A percentile compares a stretch with the other conserved stretches of the same genome.
Conservation (phyloP, 192 early-diverging fungal genomes). For the Dissophora ornata region DNA sequence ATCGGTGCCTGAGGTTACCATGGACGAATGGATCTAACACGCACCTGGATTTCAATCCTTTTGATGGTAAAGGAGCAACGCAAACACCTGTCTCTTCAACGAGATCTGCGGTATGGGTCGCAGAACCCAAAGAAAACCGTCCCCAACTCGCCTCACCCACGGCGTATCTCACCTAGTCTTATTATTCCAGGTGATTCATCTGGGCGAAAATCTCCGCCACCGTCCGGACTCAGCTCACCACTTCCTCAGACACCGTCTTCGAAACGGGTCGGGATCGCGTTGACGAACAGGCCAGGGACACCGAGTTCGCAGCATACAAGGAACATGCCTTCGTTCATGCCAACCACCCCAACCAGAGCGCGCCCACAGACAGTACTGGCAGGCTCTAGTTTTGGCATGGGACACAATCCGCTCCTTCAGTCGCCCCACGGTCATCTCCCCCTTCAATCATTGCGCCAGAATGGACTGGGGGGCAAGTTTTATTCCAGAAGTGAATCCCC, state of each 20-base stretch:
- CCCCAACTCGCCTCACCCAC: slow-evolving; percentile 34
- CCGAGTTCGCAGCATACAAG: slow-evolving; percentile 30
- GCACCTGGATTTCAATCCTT: too few species aligned
- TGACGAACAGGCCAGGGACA: slow-evolving; percentile 35
- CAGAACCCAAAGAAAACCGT: slow-evolving; percentile 27
- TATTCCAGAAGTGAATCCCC: slow-evolving; percentile 48
- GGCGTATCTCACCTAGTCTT: slow-evolving; percentile 24
- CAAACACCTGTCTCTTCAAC: slow-evolving; percentile 5
- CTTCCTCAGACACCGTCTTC: slow-evolving; percentile 38
- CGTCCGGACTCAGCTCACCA: neutral
- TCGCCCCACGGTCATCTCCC: slow-evolving; percentile 18
- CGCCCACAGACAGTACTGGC: slow-evolving; percentile 13
- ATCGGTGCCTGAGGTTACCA: too few species aligned
- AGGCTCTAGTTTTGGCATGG: neutral
- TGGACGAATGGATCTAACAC: too few species aligned
- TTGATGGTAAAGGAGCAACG: slow-evolving; percentile 15
- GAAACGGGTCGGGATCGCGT: slow-evolving; percentile 13
- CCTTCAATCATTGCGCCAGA: slow-evolving; percentile 10
- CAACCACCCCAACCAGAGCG: slow-evolving; percentile 36
- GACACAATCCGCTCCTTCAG: slow-evolving; percentile 13
- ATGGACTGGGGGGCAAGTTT: neutral
- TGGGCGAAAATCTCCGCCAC: slow-evolving; percentile 17
- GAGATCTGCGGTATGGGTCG: slow-evolving; percentile 37
- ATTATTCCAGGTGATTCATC: neutral
- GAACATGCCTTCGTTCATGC: slow-evolving; percentile 11